Evolutionary conservation across 2,329 filamentous ascomycete genomes (phyloP).

Genomic region (Didymella pinodella): DNA sequence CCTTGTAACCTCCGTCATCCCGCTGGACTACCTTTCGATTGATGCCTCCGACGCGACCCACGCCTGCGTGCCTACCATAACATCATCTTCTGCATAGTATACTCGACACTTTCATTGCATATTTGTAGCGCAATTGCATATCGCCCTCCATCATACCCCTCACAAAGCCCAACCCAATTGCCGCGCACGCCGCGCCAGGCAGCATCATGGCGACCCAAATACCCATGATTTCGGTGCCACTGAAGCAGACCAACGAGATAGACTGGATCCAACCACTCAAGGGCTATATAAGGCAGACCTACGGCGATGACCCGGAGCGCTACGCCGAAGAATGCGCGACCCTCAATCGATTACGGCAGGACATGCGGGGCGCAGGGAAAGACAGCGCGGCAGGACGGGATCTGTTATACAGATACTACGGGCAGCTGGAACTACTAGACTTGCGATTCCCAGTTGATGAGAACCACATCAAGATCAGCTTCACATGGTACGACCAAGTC

Average conservation of each 20-base stretch:
- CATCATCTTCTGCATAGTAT: constrained; percentile 7
- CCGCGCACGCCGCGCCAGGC: constrained; percentile 22
- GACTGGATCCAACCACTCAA: constrained; percentile 96
- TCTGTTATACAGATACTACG: constrained; percentile 95
- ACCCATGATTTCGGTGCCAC: constrained; percentile 93
- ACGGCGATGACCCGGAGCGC: constrained; percentile 94
- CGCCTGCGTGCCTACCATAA: constrained; percentile 15
- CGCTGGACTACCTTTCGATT: constrained; percentile 19
- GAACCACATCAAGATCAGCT: constrained; percentile 98
- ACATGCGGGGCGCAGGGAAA: constrained; percentile 96
- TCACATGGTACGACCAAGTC: constrained; percentile 77
- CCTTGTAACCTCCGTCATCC: constrained; percentile 39
- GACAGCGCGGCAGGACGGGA: constrained; percentile 94
- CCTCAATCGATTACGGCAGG: constrained; percentile 92
- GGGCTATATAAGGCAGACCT: constrained; percentile 88
- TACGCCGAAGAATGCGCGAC: constrained; percentile 96
- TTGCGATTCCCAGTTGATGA: constrained; percentile 96
- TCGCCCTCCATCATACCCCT: constrained; percentile 24
- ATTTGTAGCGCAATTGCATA: not conserved
- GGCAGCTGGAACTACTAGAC: constrained; percentile 93
- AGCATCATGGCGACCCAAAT: constrained; percentile 60
- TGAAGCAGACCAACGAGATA: constrained; percentile 95
- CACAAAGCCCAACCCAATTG: constrained; percentile 27
- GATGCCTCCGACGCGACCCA: constrained; percentile 20
- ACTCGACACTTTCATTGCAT: not conserved